Evolutionary conservation across 345 rosid genomes (phyloP).

Genomic region (Aegle marmelos): DNA sequence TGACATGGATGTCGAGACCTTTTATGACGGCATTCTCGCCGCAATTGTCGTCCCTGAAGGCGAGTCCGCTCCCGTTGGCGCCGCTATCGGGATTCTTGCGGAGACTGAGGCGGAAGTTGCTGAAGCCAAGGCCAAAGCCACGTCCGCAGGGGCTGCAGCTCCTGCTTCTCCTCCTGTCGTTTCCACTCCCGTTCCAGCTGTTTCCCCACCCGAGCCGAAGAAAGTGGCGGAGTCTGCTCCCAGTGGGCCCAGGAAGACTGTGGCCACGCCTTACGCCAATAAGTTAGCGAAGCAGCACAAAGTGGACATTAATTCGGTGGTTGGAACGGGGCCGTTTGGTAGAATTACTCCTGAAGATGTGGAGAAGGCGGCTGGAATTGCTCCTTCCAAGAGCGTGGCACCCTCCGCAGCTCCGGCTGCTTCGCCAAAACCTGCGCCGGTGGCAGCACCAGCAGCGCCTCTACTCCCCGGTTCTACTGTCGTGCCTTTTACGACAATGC

Average conservation of each 20-base stretch:
- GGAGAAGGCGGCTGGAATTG: conserved; percentile 73
- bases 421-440: conserved; percentile 33
- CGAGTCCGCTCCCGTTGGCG: conserved; percentile 83
- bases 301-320: conserved; percentile 62
- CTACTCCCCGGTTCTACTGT: conserved; percentile 64
- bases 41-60: conserved; percentile 95
- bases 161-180: conserved; percentile 54
- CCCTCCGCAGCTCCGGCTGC: conserved; percentile 25
- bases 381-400: conserved; percentile 44
- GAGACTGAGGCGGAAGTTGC: conserved; percentile 86
- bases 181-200: conserved; percentile 45
- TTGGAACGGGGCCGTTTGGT: conserved; percentile 79
- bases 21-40: conserved; percentile 90
- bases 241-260: conserved; percentile 58
- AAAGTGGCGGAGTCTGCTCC: conserved; percentile 15
- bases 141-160: conserved; percentile 38
- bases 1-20: conserved; percentile 96
- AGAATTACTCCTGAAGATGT: conserved; percentile 76
- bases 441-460: conserved; percentile 25
- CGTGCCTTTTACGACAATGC: conserved; percentile 91
- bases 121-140: conserved; percentile 78
- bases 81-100: conserved; percentile 81
- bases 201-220: conserved; percentile 27
- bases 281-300: conserved; percentile 87
- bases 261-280: conserved; percentile 84